Percentiles rank a stretch among this genome's conserved stretches.
These are phyloP conservation scores for Phytophthora foliorum DNA, from an alignment of 352 stramenopile genomes.

Conservation along the genomic window DNA sequence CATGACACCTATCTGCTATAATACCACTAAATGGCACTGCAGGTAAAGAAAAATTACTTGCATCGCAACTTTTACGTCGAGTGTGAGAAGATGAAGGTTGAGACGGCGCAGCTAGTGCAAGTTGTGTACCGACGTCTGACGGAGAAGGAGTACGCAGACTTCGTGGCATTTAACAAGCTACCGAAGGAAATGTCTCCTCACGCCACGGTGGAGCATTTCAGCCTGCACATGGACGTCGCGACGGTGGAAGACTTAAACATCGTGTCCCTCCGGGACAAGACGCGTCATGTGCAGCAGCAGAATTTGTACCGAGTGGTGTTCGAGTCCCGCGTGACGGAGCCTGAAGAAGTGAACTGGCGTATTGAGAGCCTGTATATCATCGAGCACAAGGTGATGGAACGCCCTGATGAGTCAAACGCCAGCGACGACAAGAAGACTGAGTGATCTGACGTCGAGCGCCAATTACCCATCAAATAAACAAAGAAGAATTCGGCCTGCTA, in stretches of 20 bases:
- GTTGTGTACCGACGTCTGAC: constrained; percentile 53
- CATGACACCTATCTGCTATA: constrained; percentile 39
- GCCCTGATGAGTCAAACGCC: not conserved
- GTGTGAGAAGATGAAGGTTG: constrained; percentile 45
- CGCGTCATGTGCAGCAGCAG: constrained; percentile 38
- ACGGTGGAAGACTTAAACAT: constrained; percentile 56
- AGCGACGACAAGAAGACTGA: constrained; percentile 6
- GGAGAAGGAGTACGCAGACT: constrained; percentile 46
- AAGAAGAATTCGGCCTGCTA: no score
- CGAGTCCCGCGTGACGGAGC: constrained; percentile 64
- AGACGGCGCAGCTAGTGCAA: constrained; percentile 42
- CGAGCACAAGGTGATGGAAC: constrained; percentile 24
- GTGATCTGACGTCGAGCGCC: constrained; percentile 1
- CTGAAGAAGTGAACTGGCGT: constrained; percentile 73
- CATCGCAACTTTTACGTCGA: constrained; percentile 51
- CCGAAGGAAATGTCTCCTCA: not conserved
- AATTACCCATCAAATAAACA: no score
- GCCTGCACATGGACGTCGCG: constrained; percentile 46
- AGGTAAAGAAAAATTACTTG: constrained; percentile 57
- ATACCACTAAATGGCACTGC: constrained; percentile 50
- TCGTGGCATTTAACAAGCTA: constrained; percentile 28
- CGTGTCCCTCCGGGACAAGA: constrained; percentile 27
- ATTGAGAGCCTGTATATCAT: constrained; percentile 49
- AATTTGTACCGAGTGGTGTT: constrained; percentile 53
- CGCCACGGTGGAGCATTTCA: constrained; percentile 50